phyloP scores from a whole-genome alignment of 768 basidiomycete species.

The Cystofilobasidium capitatum region DNA sequence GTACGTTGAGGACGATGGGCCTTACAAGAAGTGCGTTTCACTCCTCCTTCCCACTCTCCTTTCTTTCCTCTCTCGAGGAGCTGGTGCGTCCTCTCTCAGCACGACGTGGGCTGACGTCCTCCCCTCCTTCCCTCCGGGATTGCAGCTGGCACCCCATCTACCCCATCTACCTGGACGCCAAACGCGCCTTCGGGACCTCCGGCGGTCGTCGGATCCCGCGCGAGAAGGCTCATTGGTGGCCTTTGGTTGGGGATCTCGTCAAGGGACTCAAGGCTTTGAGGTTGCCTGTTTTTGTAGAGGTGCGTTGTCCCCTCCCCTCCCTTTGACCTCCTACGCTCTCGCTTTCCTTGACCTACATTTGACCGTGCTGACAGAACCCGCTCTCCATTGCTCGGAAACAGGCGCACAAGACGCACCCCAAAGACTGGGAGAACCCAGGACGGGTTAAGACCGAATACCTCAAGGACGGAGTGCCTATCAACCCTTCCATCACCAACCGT shows the following conservation, averaged over 20 bases:
- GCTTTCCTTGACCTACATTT: background rate
- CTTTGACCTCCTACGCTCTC: background rate
- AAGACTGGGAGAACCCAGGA: constrained; percentile 98
- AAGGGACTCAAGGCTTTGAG: constrained; percentile 69
- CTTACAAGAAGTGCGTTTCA: constrained; percentile 6
- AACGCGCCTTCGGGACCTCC: constrained; percentile 63
- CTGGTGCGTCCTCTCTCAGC: background rate
- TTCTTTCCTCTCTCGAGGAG: background rate
- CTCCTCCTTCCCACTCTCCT: background rate
- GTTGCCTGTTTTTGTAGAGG: constrained; percentile 74
- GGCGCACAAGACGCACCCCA: constrained; percentile 71
- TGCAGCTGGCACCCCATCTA: constrained; percentile 89
- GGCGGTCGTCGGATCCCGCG: constrained; percentile 75
- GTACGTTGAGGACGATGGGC: background rate
- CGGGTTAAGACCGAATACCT: constrained; percentile 68
- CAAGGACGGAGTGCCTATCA: constrained; percentile 36
- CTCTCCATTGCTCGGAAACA: constrained; percentile 24
- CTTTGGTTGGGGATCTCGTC: constrained; percentile 83
- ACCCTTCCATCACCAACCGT: constrained; percentile 41
- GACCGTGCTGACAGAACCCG: background rate
- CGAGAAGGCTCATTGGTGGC: constrained; percentile 82
- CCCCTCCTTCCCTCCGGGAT: background rate
- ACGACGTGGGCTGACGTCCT: too few species aligned
- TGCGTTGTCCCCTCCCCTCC: constrained; percentile 35
- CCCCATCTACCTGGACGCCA: constrained; percentile 93